Evolutionary conservation across 139 green algal species (phyloP).

Genomic region (Chlamydomonas schloesseri): DNA sequence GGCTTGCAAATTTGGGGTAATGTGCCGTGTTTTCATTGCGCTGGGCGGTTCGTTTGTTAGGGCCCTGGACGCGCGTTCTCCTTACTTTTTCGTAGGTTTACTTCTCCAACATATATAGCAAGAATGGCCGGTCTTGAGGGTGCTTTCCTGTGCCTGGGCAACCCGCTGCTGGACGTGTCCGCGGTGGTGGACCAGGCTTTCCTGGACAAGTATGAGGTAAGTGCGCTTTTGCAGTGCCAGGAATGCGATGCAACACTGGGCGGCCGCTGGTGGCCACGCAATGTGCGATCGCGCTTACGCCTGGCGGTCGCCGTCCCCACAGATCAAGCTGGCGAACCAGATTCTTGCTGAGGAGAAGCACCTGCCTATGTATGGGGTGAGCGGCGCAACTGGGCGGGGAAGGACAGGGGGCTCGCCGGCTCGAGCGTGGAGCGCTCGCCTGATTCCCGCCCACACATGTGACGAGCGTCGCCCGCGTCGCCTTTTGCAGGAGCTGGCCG

Average conservation of each 20-base stretch:
- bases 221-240: not conserved
- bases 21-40: too few relatives aligned
- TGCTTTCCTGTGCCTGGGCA: constrained; percentile 92
- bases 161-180: constrained; percentile 97
- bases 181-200: constrained; percentile 86
- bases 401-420: too few relatives aligned
- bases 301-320: constrained; percentile 25
- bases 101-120: not conserved
- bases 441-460: not conserved
- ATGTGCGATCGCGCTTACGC: too few relatives aligned
- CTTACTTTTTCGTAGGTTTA: too few relatives aligned
- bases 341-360: constrained; percentile 99
- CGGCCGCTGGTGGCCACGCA: too few relatives aligned
- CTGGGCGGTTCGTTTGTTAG: too few relatives aligned
- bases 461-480: not conserved
- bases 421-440: too few relatives aligned
- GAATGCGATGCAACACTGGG: not conserved
- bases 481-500: constrained; percentile 82
- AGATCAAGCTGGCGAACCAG: constrained; percentile 95
- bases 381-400: not conserved
- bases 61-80: too few relatives aligned
- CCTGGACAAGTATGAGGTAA: constrained; percentile 91
- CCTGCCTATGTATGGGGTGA: constrained; percentile 89
- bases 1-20: too few relatives aligned
- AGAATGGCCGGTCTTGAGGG: constrained; percentile 59